Conservation (phyloP, 2,329 filamentous ascomycete genomes). For the Claviceps fusiformis region DNA sequence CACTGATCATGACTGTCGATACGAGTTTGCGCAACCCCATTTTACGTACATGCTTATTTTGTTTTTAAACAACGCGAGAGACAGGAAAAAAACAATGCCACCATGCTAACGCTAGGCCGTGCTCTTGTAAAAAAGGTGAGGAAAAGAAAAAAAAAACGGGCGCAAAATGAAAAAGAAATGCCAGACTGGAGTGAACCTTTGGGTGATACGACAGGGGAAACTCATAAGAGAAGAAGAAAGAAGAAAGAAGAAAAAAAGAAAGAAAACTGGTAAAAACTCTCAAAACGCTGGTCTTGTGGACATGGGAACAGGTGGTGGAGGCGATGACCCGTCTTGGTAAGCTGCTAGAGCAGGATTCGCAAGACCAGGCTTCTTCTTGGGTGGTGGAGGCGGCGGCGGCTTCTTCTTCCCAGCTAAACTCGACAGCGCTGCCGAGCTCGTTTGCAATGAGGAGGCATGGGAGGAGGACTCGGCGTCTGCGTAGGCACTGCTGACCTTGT, state of each 20-base stretch:
- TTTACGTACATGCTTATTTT: not conserved
- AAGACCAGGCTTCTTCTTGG: constrained; percentile 37
- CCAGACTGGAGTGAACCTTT: not conserved
- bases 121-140: not conserved
- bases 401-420: constrained; percentile 34
- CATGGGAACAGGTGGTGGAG: constrained; percentile 38
- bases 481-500: constrained; percentile 20
- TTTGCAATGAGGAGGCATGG: no score
- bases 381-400: constrained; percentile 35
- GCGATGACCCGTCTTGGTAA: constrained; percentile 19
- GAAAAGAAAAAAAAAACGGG: not conserved
- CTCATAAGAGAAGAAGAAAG: no score
- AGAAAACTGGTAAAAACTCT: no score
- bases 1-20: not conserved
- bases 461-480: constrained; percentile 8
- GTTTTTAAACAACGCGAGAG: not conserved
- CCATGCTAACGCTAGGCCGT: not conserved
- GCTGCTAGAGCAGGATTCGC: constrained; percentile 8
- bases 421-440: not conserved
- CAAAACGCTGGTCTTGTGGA: constrained; percentile 35
- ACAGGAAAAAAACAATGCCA: not conserved
- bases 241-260: no score
- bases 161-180: no score
- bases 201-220: not conserved
- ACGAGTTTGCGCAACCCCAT: not conserved